Conservation (phyloP, 805 yeast species). For the Ogataea nakhonphanomensis region DNA sequence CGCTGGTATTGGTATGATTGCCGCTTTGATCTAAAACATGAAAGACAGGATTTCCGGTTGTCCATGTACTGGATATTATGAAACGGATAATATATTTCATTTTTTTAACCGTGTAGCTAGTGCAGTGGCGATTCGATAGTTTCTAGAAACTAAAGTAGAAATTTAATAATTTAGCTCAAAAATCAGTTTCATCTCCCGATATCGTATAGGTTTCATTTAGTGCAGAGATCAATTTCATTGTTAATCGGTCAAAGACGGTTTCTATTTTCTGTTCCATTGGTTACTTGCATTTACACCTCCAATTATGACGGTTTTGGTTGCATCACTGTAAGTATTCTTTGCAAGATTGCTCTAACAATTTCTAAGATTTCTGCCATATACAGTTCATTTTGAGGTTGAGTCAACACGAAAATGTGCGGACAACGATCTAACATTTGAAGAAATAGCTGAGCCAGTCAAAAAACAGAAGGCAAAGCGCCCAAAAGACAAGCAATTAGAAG, state of each 20-base stretch:
- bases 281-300: not conserved
- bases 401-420: constrained; percentile 10
- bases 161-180: too few species aligned
- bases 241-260: too few species aligned
- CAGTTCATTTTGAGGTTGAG: constrained; percentile 61
- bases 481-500: constrained; percentile 6
- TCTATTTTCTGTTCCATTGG: not conserved
- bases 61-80: constrained; percentile 3
- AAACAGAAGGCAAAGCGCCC: constrained; percentile 10
- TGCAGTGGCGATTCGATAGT: constrained; percentile 3
- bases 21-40: constrained; percentile 20
- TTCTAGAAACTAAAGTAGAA: not conserved
- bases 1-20: constrained; percentile 23
- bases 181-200: too few species aligned
- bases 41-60: not conserved
- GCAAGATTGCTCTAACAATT: constrained; percentile 3
- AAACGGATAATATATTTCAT: constrained; percentile 14
- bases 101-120: constrained; percentile 8
- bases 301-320: constrained; percentile 63
- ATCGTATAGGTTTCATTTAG: too few species aligned
- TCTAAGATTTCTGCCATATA: constrained; percentile 60
- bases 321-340: constrained; percentile 55
- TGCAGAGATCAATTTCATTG: too few species aligned
- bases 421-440: constrained; percentile 19
- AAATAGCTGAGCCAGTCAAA: constrained; percentile 28